Evolutionary conservation across 805 yeast species (phyloP), one percentile per base, ranked within the genome.

Genomic region (Candida maesae): DNA sequence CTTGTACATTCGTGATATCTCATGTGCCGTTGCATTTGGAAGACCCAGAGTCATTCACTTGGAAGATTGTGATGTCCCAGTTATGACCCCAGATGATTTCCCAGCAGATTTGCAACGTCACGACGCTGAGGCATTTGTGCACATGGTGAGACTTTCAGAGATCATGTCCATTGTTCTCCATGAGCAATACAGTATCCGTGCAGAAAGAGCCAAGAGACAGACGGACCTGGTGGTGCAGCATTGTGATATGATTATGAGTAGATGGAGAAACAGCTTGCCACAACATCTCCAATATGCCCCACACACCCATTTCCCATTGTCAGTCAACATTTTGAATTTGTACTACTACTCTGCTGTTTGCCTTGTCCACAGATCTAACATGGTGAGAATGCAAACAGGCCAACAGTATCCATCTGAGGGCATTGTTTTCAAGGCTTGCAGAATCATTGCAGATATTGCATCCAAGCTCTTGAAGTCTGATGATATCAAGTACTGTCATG

Each of bases 351-450:
- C 84, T 15, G 66, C 84, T n/a, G 68, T 84, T 40, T 80, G 83
- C 50, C 65, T 83, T 49, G 74, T 82, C 21, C 93, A 84, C 55
- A 70, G 89, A 41, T 78, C 87, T 6, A 81, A 82, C 52, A 75
- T 82, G 53, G 63, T 74, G 26, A 65, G 74, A 43, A 70, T 53
- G 3, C 50, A 56, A n/a, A 58, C 58, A 49, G 58, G 58, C 1
- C 52, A 50, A 35, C 57, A 55, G 31, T 57, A 58, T 36, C 55
- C 61, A n/a, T 48, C 60, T 10, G 62, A 55, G 31, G 86, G 89
- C 9, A 81, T 84, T 42, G 84, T 88, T 3, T 84, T 83, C 67
- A 87, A 82, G 59, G 85, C 90, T 1, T 88, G 93, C 1, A 76
- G 85, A 52, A 79, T 82, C 78, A 78, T 84, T 47, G 73, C 84